Base-by-base conservation (phyloP, 2,329 filamentous ascomycete species). In the Ambrosiella xylebori region DNA sequence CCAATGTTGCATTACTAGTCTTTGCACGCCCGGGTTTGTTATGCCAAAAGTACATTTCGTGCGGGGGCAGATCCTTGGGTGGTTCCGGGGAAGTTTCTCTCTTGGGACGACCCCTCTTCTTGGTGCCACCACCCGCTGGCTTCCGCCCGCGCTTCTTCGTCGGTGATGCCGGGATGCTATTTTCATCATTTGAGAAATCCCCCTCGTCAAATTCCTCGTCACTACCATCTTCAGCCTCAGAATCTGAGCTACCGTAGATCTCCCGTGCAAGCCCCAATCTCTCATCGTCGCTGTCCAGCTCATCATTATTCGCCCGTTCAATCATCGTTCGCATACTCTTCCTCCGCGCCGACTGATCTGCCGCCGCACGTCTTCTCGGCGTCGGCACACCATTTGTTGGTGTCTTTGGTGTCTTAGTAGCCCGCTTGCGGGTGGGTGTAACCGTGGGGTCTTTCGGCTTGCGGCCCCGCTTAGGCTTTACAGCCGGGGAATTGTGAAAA, bases 11-110 rank as follows among this genome's bases (percentile, higher is more conserved):
- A 66, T 87, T 85, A 1, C 90, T 96, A 0, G 91, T 95, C 69
- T 90, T 90, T 50, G 81, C 76, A 3, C 82, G 78, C 1, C 88
- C 89, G 0, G 87, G 82, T 53, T 88, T 84, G 67, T 95, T 96
- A 66, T 97, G 88, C 66, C 85, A 87, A 69, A 98, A 97, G 72
- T 94, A 98, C 63, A 86, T 80, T 68, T 97, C 93, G 66, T 96
- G 88, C 0, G 90, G 77, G 4, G 90, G 86, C 1, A 97, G 76
- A 64, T 95, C 80, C 56, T 81, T 78, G 15, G 91, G 88, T 2
- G 88, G 88, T 4, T 86, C 89, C 1, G 86, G 86, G 6, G 86
- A 88, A 59, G 80, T 81, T 64, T 81, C 79, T 62, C 79, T 77
- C 64, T 70, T 71, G 15, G 60, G 61, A 8, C 64, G 61, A 27